phyloP scores from a whole-genome alignment of 164 flowering plant species.

The Hamamelis virginiana region DNA sequence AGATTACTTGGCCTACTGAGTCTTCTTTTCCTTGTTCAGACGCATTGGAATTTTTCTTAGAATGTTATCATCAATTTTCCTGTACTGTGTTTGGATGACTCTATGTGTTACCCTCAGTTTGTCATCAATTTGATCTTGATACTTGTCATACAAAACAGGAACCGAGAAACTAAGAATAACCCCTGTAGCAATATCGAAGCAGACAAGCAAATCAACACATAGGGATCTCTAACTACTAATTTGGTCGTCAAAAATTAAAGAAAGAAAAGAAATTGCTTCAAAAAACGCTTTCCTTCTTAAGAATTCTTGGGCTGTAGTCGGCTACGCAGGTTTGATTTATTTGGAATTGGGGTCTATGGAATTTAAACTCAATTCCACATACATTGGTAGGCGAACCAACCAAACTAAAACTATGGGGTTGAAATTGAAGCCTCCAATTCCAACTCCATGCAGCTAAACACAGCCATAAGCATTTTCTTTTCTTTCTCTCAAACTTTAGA shows the following conservation, averaged over 20 bases:
- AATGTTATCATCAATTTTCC: slow-evolving; percentile 51
- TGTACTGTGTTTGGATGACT: slow-evolving; percentile 41
- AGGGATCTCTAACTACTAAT: not conserved
- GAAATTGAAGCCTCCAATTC: too few relatives aligned
- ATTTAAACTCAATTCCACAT: too few relatives aligned
- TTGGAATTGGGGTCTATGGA: too few relatives aligned
- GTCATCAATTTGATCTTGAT: slow-evolving; percentile 65
- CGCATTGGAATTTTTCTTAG: slow-evolving; percentile 45
- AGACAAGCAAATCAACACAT: not conserved
- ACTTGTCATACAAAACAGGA: slow-evolving; percentile 71
- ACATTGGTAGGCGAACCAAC: too few relatives aligned
- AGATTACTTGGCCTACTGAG: slow-evolving; percentile 35
- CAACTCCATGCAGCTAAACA: too few relatives aligned
- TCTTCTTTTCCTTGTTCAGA: slow-evolving; percentile 50
- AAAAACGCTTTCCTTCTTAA: not conserved
- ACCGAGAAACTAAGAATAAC: slow-evolving; percentile 62
- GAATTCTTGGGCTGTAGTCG: too few relatives aligned
- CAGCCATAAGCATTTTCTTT: too few relatives aligned
- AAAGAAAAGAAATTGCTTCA: not conserved
- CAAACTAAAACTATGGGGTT: too few relatives aligned
- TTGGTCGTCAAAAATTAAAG: too few relatives aligned
- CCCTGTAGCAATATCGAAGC: slow-evolving; percentile 39
- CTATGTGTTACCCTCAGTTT: slow-evolving; percentile 39
- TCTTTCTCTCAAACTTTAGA: too few relatives aligned
- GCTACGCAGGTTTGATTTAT: too few relatives aligned